A percentile compares a stretch with the other conserved stretches of the same genome.
Conservation (phyloP, 2,329 filamentous ascomycete species). For the Fusarium nematophilum region DNA sequence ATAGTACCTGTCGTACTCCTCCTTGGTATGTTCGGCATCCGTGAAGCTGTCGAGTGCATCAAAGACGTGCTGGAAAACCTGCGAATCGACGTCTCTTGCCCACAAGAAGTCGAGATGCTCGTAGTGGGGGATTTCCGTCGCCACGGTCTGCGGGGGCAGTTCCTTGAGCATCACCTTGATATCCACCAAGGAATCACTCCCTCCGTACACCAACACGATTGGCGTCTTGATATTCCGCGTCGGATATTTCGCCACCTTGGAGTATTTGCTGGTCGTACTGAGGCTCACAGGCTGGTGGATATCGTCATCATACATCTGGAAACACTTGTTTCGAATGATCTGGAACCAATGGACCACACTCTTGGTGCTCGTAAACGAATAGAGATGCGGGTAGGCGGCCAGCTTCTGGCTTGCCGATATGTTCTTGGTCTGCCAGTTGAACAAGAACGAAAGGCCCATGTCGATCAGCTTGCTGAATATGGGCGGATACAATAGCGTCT, state of each 20-base stretch:
- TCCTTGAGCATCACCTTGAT: conserved; percentile 93
- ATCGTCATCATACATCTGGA: conserved; percentile 99
- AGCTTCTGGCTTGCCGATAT: conserved; percentile 90
- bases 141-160: conserved; percentile 84
- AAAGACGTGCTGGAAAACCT: conserved; percentile 93
- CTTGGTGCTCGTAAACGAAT: conserved; percentile 97
- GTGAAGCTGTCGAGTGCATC: conserved; percentile 83
- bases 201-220: conserved; percentile 92
- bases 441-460: conserved; percentile 81
- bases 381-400: conserved; percentile 93
- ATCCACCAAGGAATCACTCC: conserved; percentile 92
- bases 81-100: conserved; percentile 84
- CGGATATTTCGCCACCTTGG: conserved; percentile 95
- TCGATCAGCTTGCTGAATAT: conserved; percentile 93
- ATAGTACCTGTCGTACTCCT: conserved; percentile 70
- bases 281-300: conserved; percentile 81
- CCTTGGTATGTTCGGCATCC: conserved; percentile 65
- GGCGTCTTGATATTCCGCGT: conserved; percentile 98
- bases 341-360: conserved; percentile 99
- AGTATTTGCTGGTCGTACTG: conserved; percentile 81
- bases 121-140: conserved; percentile 89
- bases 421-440: conserved; percentile 88
- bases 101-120: conserved; percentile 98
- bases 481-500: conserved; percentile 92
- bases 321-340: conserved; percentile 94